Evolutionary conservation across 805 yeast genomes (phyloP), one percentile per base, ranked within the genome.

Genomic region (Lachancea cidri): DNA sequence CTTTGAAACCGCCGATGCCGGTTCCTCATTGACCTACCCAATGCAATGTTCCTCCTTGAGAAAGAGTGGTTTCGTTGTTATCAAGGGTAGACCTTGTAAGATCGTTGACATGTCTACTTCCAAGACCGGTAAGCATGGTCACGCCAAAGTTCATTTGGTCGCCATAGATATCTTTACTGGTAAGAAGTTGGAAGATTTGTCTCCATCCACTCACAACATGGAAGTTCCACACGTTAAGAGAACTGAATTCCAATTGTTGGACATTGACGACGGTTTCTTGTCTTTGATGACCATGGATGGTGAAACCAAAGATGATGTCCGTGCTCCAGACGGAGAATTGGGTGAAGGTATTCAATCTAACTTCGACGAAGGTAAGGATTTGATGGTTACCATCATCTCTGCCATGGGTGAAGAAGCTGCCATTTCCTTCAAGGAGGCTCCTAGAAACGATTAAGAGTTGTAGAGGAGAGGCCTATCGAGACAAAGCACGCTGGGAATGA

Each of bases 91-190:
- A 82, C 98, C 98, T 71, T 93, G 98, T 82, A 93, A 93, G 83
- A 93, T 93, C 73, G 95, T 93, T 65, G 98, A 93, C 73, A 93
- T 93, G 98, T 93, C 98, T 52, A 93, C 98, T 68, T 93, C 98
- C 67, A 93, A 93, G 85, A 93, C 98, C 63, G 98, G 98, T 77
- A 93, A 93, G 97, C 98, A 93, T 85, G 98, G 98, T 79, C 98
- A 93, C 93, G 98, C 98, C 72, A 93, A 93, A 83, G 98, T 93
- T 73, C 98, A 93, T 76, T 81, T 93, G 76, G 98, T 93, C 58
- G 98, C 98, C 69, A 82, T 86, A 64, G 98, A 93, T 73, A 91
- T 93, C 72, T 93, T 93, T 91, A 93, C 98, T 65, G 85, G 86
- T 73, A 93, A 93, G 89, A 93, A 93, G 81, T 83, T 89, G 73